Conservation (phyloP, 805 yeast genomes). For the Candida vaughaniae region DNA sequence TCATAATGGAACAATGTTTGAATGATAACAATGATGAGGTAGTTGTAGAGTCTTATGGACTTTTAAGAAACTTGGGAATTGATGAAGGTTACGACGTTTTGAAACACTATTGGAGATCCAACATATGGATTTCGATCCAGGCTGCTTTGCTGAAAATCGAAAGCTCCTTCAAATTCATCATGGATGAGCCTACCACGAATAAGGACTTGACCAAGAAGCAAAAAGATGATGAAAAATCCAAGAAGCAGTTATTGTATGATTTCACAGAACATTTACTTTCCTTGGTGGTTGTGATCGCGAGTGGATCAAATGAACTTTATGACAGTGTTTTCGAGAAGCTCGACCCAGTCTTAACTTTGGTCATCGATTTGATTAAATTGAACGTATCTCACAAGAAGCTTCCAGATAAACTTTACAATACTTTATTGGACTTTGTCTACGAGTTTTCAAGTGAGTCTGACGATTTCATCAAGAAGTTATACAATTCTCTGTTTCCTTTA, state of each 20-base stretch:
- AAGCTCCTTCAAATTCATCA: constrained; percentile 42
- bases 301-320: constrained; percentile 53
- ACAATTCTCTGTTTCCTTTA: constrained; percentile 17
- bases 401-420: constrained; percentile 46
- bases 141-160: constrained; percentile 50
- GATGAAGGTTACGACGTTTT: constrained; percentile 89
- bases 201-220: constrained; percentile 19
- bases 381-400: constrained; percentile 27
- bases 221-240: constrained; percentile 36
- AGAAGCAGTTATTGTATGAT: constrained; percentile 54
- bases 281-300: constrained; percentile 62
- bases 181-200: constrained; percentile 21
- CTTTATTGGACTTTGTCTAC: constrained; percentile 56
- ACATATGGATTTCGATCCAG: constrained; percentile 66
- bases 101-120: constrained; percentile 71
- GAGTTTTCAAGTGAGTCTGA: constrained; percentile 60
- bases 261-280: constrained; percentile 73
- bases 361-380: constrained; percentile 34
- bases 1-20: constrained; percentile 61
- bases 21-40: constrained; percentile 71
- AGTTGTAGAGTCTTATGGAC: constrained; percentile 76
- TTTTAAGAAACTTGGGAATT: constrained; percentile 73
- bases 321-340: constrained; percentile 47
- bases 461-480: constrained; percentile 45
- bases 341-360: constrained; percentile 38